Percentiles rank a stretch among this genome's conserved stretches.
phyloP scores from a whole-genome alignment of 176 grass and related monocot species.

The Carex parvula region DNA sequence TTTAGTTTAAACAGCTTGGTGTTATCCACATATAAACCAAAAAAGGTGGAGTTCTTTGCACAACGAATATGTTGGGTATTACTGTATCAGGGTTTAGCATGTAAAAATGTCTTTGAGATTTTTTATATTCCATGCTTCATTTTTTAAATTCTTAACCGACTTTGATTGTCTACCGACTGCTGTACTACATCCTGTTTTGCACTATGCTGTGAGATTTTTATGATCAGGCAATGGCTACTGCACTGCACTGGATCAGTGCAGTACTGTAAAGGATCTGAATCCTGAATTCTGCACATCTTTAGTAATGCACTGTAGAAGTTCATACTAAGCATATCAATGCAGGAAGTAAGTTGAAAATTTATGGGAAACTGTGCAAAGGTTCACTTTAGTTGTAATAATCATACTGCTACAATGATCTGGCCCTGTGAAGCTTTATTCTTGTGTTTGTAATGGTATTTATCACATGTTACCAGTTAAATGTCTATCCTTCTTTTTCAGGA shows the following conservation, averaged over 20 bases:
- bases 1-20: not conserved
- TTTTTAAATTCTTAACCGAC: not conserved
- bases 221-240: not conserved
- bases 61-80: not conserved
- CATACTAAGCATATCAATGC: not conserved
- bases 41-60: not conserved
- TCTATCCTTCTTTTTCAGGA: constrained; percentile 7
- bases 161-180: not conserved
- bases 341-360: not conserved
- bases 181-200: not conserved
- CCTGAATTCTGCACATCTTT: not conserved
- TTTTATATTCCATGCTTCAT: not conserved
- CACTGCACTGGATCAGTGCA: not conserved
- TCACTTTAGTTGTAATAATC: not conserved
- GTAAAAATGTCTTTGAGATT: not conserved
- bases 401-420: not conserved
- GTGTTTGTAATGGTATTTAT: not conserved
- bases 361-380: not conserved
- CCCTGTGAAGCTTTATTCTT: not conserved
- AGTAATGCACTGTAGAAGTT: not conserved
- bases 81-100: not conserved
- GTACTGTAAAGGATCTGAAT: not conserved
- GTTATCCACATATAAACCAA: not conserved
- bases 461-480: not conserved
- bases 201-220: not conserved